These are phyloP conservation scores for Ceratobasidium papillatum DNA, from an alignment of 1,284 basidiomycete genomes.

Conservation along the genomic window DNA sequence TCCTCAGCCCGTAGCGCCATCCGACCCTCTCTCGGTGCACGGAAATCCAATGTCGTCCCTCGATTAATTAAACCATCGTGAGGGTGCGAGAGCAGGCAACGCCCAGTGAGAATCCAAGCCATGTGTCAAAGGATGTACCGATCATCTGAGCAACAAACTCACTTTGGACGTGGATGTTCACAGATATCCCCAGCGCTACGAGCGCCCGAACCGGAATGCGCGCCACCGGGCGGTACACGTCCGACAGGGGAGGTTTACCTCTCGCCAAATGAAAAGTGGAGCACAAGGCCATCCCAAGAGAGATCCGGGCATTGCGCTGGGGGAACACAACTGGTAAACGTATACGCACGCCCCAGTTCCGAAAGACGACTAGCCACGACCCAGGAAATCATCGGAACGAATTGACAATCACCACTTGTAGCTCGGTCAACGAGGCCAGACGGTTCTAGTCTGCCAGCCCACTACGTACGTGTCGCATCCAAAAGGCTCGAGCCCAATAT, in stretches of 20 bases:
- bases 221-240: not conserved
- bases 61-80: conserved; percentile 17
- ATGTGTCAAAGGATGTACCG: not conserved
- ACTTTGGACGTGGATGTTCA: not conserved
- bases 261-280: not conserved
- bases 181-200: no score
- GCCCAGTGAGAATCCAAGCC: not conserved
- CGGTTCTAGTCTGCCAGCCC: not conserved
- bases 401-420: not conserved
- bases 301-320: not conserved
- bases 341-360: not conserved
- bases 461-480: not conserved
- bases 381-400: not conserved
- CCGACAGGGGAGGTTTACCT: not conserved
- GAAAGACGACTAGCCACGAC: not conserved
- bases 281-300: not conserved
- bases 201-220: not conserved
- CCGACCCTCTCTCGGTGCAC: not conserved
- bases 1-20: conserved; percentile 1
- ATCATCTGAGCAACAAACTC: not conserved
- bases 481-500: not conserved
- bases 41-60: not conserved
- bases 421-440: not conserved
- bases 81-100: not conserved
- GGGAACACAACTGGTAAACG: not conserved